These are phyloP conservation scores for Boletus tylopilopsis DNA, from an alignment of 768 basidiomycete genomes.

Conservation along the genomic window DNA sequence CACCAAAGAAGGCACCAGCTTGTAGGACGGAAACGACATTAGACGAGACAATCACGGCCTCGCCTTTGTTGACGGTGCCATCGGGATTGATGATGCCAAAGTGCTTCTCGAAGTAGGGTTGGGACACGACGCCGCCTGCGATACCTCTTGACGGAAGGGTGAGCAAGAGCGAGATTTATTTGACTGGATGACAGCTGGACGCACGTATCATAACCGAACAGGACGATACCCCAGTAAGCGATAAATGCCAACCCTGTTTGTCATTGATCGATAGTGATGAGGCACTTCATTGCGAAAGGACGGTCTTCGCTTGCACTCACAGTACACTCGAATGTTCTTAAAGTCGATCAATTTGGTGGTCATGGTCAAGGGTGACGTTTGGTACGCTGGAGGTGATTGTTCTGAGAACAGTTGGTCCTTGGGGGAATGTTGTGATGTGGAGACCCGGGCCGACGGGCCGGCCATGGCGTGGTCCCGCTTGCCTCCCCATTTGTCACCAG, in stretches of 20 bases:
- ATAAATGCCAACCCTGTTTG: conserved; percentile 64
- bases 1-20: conserved; percentile 87
- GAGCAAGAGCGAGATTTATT: neutral
- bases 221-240: conserved; percentile 75
- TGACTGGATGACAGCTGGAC: conserved; percentile 19
- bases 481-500: no score
- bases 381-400: neutral
- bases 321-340: conserved; percentile 65
- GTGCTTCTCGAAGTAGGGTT: conserved; percentile 53
- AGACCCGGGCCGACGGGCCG: no score
- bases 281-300: neutral
- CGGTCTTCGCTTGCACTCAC: conserved; percentile 32
- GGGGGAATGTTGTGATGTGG: no score
- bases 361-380: neutral
- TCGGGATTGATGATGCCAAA: conserved; percentile 55
- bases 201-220: conserved; percentile 79
- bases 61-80: conserved; percentile 37
- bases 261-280: neutral
- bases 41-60: conserved; percentile 57
- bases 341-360: conserved; percentile 6
- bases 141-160: conserved; percentile 44
- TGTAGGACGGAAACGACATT: conserved; percentile 88
- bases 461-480: no score
- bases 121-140: conserved; percentile 65
- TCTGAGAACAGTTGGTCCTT: no score